Percentiles rank a stretch among this genome's conserved stretches.
Conservation (phyloP, 2,329 filamentous ascomycete species). For the Ophiosphaerella narmari region DNA sequence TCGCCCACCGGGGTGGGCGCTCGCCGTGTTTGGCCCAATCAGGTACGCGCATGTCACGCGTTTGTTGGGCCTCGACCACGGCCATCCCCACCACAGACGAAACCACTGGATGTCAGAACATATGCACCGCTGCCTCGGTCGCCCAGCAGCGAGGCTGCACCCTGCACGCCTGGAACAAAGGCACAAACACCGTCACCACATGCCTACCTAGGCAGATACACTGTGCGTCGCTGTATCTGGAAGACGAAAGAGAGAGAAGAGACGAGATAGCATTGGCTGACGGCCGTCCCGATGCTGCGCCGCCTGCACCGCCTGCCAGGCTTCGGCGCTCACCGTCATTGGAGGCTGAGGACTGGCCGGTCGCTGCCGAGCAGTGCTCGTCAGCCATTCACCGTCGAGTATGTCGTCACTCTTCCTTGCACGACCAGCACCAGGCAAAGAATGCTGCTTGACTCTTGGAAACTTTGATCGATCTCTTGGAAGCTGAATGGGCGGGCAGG, state of each 20-base stretch:
- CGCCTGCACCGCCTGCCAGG: constrained; percentile 5
- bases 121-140: no score
- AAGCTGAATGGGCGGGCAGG: not conserved
- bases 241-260: not conserved
- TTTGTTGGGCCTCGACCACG: constrained; percentile 14
- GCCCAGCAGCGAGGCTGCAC: no score
- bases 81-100: not conserved
- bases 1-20: no score
- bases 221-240: no score
- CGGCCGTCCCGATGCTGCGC: not conserved
- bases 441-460: no score
- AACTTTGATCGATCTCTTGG: no score
- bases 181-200: no score
- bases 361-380: not conserved
- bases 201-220: no score
- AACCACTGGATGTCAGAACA: not conserved
- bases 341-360: constrained; percentile 3
- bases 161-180: no score
- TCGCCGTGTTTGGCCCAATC: no score
- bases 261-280: no score
- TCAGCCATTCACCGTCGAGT: constrained; percentile 4
- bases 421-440: not conserved
- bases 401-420: not conserved
- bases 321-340: constrained; percentile 12
- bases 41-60: constrained; percentile 3